Evolutionary conservation across 2,329 filamentous ascomycete species (phyloP).

Genomic region (Fragosphaeria purpurea): DNA sequence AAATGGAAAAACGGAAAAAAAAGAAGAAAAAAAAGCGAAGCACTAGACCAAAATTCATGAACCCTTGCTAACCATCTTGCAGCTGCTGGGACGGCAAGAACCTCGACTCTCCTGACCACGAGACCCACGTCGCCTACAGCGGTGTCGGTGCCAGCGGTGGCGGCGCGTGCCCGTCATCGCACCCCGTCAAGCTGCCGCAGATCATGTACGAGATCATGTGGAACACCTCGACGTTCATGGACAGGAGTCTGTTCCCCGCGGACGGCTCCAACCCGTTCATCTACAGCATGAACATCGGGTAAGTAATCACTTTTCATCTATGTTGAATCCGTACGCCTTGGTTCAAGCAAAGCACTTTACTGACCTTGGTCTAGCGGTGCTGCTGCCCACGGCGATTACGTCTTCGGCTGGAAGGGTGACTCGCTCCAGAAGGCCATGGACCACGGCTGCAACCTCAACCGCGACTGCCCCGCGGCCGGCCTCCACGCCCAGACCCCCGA

Average conservation of each 20-base stretch:
- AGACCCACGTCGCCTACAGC: constrained; percentile 24
- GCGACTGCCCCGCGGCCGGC: constrained; percentile 30
- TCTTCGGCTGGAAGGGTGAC: constrained; percentile 41
- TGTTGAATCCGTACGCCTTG: no score
- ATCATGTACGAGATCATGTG: constrained; percentile 41
- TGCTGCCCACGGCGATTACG: constrained; percentile 40
- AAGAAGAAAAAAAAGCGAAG: no score
- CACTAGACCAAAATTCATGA: no score
- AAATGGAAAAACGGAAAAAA: no score
- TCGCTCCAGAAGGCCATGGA: constrained; percentile 39
- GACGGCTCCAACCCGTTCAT: constrained; percentile 32
- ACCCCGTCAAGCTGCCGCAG: constrained; percentile 37
- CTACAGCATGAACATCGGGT: constrained; percentile 35
- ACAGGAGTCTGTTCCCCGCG: constrained; percentile 32
- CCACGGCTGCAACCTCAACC: constrained; percentile 36
- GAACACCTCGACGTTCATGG: constrained; percentile 31
- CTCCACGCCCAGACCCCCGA: constrained; percentile 35
- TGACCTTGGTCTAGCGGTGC: constrained; percentile 23
- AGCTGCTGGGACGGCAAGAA: constrained; percentile 36
- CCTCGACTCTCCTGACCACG: constrained; percentile 33
- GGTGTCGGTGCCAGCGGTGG: constrained; percentile 23
- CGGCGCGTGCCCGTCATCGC: constrained; percentile 18
- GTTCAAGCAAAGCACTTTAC: no score
- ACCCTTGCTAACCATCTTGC: not conserved
- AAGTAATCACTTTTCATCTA: constrained; percentile 11